Percentiles rank a stretch among this genome's conserved stretches.
phyloP scores from a whole-genome alignment of 768 basidiomycete species.

The Russula compacta region DNA sequence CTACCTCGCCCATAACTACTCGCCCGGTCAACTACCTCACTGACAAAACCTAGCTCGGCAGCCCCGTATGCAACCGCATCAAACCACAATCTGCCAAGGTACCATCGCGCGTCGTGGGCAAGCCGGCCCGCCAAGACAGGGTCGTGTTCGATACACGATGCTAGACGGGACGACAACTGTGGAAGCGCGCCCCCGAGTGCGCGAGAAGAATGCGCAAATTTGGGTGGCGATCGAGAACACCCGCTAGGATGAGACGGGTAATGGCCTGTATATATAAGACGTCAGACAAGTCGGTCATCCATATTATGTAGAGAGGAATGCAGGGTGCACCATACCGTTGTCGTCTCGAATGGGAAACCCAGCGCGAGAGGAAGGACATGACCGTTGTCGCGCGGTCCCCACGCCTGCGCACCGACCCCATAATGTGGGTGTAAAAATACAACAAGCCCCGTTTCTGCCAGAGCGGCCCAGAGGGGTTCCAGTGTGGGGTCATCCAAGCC shows the following conservation, averaged over 20 bases:
- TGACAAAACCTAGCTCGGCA: slow-evolving; percentile 75
- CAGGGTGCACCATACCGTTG: slow-evolving; percentile 52
- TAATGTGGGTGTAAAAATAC: slow-evolving; percentile 86
- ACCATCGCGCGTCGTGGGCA: slow-evolving; percentile 75
- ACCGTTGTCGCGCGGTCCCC: slow-evolving; percentile 72
- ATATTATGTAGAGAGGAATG: background rate
- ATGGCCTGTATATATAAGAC: slow-evolving; percentile 37
- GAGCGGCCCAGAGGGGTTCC: slow-evolving; percentile 75
- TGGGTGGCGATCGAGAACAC: slow-evolving; percentile 73
- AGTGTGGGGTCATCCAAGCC: slow-evolving; percentile 74
- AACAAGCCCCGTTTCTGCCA: slow-evolving; percentile 59
- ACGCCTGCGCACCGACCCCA: slow-evolving; percentile 63
- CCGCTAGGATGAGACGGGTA: slow-evolving; percentile 73
- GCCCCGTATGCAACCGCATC: slow-evolving; percentile 88
- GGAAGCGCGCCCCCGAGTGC: slow-evolving; percentile 84
- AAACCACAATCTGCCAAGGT: slow-evolving; percentile 69
- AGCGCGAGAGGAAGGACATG: slow-evolving; percentile 82
- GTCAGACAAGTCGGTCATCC: background rate
- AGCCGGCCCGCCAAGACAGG: slow-evolving; percentile 67
- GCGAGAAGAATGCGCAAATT: slow-evolving; percentile 69
- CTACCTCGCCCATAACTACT: slow-evolving; percentile 30
- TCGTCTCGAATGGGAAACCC: slow-evolving; percentile 88
- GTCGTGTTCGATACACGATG: slow-evolving; percentile 81
- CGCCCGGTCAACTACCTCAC: slow-evolving; percentile 58
- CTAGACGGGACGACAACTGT: slow-evolving; percentile 73